Percentiles rank a stretch among this genome's conserved stretches.
Evolutionary conservation across 2,329 filamentous ascomycete genomes (phyloP).

Genomic region (Davidsoniella australis): DNA sequence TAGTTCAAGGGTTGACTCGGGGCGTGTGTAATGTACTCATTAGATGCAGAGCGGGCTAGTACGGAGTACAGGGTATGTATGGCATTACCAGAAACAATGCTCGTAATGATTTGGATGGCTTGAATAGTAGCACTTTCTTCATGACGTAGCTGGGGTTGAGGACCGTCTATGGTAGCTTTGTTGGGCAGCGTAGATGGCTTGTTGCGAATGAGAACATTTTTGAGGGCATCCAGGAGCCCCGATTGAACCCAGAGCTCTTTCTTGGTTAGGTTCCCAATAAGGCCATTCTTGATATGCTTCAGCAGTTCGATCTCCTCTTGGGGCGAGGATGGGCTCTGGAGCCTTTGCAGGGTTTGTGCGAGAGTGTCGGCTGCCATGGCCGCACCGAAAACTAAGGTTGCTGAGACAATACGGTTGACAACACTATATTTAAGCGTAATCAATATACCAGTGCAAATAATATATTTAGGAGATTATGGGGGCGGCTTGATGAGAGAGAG

Average conservation of each 20-base stretch:
- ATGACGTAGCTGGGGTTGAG: conserved; percentile 1
- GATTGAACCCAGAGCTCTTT: conserved; percentile 63
- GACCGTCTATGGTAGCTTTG: background rate
- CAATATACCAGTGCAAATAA: too few relatives aligned
- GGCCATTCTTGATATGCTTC: conserved; percentile 67
- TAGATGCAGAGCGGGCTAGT: background rate
- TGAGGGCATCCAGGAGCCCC: conserved; percentile 46
- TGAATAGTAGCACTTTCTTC: conserved; percentile 32
- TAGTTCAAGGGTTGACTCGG: background rate
- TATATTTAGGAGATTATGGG: too few relatives aligned
- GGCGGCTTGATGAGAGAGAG: too few relatives aligned
- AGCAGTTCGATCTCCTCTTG: conserved; percentile 43
- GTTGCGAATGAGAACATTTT: background rate
- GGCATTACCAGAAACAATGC: conserved; percentile 1
- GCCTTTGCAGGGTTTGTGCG: conserved; percentile 37
- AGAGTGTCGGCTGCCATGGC: conserved; percentile 37
- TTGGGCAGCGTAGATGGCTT: background rate
- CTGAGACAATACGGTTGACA: background rate
- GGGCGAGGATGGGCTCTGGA: conserved; percentile 35
- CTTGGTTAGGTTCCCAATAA: conserved; percentile 71
- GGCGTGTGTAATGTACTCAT: too few relatives aligned
- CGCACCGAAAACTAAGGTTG: background rate
- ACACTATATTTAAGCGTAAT: background rate
- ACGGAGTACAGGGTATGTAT: background rate
- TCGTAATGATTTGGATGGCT: conserved; percentile 69